These are phyloP conservation scores for Plasmodium ovale DNA, from an alignment of 169 alveolate species.

Conservation along the genomic window DNA sequence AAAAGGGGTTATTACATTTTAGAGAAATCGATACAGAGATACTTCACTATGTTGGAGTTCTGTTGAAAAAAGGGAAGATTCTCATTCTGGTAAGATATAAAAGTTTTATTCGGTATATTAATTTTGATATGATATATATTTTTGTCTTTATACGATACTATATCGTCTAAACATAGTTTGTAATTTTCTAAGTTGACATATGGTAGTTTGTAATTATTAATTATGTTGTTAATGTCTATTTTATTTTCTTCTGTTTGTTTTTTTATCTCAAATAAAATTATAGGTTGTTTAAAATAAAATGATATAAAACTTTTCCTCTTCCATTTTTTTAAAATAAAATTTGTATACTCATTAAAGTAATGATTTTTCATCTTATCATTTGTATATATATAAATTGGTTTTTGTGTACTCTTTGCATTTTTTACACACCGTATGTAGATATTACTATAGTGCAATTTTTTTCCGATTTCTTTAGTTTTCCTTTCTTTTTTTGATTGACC, in stretches of 20 bases:
- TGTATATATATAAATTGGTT: conserved; percentile 56
- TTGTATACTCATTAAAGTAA: conserved; percentile 66
- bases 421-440: conserved; percentile 51
- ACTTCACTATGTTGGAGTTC: conserved; percentile 26
- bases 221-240: conserved; percentile 20
- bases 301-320: conserved; percentile 67
- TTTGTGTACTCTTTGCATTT: conserved; percentile 27
- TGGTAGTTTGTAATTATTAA: conserved; percentile 39
- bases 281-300: conserved; percentile 57
- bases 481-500: not conserved
- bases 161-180: conserved; percentile 41
- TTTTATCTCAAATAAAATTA: conserved; percentile 22
- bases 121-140: conserved; percentile 47
- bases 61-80: conserved; percentile 29
- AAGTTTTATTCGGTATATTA: conserved; percentile 53
- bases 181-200: conserved; percentile 45
- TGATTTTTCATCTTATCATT: conserved; percentile 74
- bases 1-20: conserved; percentile 9
- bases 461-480: not conserved
- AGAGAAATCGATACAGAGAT: conserved; percentile 56
- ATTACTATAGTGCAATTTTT: conserved; percentile 28
- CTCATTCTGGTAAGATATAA: conserved; percentile 41
- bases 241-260: conserved; percentile 9
- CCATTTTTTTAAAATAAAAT: conserved; percentile 66
- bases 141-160: conserved; percentile 36